Evolutionary conservation across 345 rosid genomes (phyloP), one percentile per base, ranked within the genome.

Genomic region (Syzygium aqueum): DNA sequence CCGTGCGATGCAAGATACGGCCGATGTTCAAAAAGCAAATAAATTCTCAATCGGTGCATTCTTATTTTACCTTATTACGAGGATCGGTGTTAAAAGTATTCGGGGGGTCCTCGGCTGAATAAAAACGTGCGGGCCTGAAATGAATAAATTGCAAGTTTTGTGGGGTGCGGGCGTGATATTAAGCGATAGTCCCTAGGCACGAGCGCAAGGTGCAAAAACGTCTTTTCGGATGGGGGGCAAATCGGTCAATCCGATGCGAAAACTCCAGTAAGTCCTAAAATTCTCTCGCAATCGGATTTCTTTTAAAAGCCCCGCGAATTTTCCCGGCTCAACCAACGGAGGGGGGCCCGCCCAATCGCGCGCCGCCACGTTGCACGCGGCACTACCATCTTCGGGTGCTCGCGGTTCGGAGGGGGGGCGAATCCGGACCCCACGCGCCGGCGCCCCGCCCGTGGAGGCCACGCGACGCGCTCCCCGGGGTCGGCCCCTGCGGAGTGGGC

Each of bases 311-410:
- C 85, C 87, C 86, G 89, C 67, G 90, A 88, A 89, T 51, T 90
- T 90, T 89, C 93, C 90, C 91, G 90, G 93, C 91, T 85, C 85
- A 53, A 85, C 87, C 84, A 88, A 86, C 86, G 13, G n/a, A n/a
- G 77, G 57, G 43, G 9, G 11, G 21, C 82, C 19, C 19, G 8
- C 4, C 84, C 89, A 89, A 84, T 87, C 22, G 49, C 5, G 21
- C 56, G 22, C 59, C 28, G 85, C 83, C 89, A 63, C 40, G 84
- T 84, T 67, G 53, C 21, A 11, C 14, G 2, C 15, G 54, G 85
- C 40, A 67, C 16, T n/a, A 8, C 8, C 8, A 67, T 30, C 17
- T 17, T 33, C 43, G 43, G 43, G 25, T 23, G 10, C 80, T n/a
- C 25, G 25, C 3, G 80, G 6, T 73, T 33, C 19, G 80, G 80